Conservation (phyloP, 192 early-diverging fungal genomes). For the Entomortierella parvispora region DNA sequence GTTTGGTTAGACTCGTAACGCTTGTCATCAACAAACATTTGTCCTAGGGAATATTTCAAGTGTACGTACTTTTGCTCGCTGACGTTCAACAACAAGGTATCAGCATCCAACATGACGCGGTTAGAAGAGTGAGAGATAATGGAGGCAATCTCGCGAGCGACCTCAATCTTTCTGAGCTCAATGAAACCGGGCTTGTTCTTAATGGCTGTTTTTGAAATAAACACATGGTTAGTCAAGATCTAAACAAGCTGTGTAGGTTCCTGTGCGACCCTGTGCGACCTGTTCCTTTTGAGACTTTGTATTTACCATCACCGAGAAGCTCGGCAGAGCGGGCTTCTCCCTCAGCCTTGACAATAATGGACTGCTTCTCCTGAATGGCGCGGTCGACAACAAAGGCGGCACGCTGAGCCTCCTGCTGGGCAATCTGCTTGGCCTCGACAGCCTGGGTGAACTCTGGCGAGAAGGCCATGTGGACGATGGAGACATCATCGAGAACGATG, state of each 20-base stretch:
- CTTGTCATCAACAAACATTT: not conserved
- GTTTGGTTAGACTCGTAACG: not conserved
- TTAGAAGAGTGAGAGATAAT: conserved; percentile 85
- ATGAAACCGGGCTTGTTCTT: conserved; percentile 98
- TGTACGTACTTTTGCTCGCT: conserved; percentile 45
- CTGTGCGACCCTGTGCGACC: too few species aligned
- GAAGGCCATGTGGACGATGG: conserved; percentile 97
- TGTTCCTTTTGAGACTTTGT: too few species aligned
- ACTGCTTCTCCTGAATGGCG: conserved; percentile 96
- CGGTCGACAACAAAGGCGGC: conserved; percentile 94
- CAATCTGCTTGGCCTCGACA: conserved; percentile 99
- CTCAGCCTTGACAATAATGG: conserved; percentile 93
- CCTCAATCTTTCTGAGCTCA: conserved; percentile 91
- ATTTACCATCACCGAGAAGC: conserved; percentile 85
- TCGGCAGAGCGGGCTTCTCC: conserved; percentile 95
- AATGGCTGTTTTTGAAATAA: conserved; percentile 64
- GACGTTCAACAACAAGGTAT: conserved; percentile 93
- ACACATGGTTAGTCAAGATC: not conserved
- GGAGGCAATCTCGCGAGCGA: conserved; percentile 92
- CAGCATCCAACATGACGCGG: conserved; percentile 89
- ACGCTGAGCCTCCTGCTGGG: conserved; percentile 97
- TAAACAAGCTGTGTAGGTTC: too few species aligned
- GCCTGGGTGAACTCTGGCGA: conserved; percentile 94
- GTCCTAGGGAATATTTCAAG: not conserved
- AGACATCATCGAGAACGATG: conserved; percentile 95